These are phyloP conservation scores for Penicillium flavigenum DNA, from an alignment of 495 filamentous ascomycete species.

Conservation along the genomic window DNA sequence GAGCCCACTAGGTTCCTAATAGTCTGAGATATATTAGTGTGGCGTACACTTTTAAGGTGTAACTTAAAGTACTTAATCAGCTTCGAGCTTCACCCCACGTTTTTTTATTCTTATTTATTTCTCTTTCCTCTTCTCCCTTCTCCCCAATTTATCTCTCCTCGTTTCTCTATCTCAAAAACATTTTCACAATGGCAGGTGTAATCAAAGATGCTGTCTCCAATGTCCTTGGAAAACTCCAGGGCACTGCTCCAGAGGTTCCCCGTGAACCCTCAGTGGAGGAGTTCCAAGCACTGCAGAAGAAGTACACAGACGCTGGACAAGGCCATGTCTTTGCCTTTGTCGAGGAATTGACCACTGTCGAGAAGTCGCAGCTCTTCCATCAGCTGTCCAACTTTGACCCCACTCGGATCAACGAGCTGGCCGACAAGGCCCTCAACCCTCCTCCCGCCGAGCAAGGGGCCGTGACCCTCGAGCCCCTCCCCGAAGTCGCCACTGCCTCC, in stretches of 20 bases:
- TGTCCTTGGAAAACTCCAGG: conserved; percentile 56
- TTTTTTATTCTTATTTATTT: conserved; percentile 26
- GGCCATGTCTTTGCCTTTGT: conserved; percentile 91
- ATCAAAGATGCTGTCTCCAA: conserved; percentile 56
- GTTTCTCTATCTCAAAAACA: not conserved
- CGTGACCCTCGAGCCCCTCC: conserved; percentile 78
- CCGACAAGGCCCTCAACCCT: conserved; percentile 77
- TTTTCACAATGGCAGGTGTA: conserved; percentile 42
- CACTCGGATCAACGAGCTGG: conserved; percentile 76
- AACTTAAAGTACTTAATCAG: conserved; percentile 11
- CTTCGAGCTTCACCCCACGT: conserved; percentile 30
- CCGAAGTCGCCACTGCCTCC: conserved; percentile 82
- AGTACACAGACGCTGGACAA: conserved; percentile 78
- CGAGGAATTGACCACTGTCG: conserved; percentile 67
- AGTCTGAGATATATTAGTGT: conserved; percentile 10
- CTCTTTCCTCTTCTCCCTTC: conserved; percentile 3
- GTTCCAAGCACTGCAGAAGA: conserved; percentile 69
- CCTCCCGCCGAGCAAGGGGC: conserved; percentile 52
- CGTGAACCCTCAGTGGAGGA: conserved; percentile 71
- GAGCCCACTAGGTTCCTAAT: conserved; percentile 15
- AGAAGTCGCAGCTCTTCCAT: conserved; percentile 76
- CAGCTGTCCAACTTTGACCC: conserved; percentile 82
- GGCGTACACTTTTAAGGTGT: not conserved
- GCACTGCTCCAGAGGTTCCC: conserved; percentile 46
- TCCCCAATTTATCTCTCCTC: not conserved